phyloP scores from a whole-genome alignment of 208 protist species.

The Trichomonas gallinae region DNA sequence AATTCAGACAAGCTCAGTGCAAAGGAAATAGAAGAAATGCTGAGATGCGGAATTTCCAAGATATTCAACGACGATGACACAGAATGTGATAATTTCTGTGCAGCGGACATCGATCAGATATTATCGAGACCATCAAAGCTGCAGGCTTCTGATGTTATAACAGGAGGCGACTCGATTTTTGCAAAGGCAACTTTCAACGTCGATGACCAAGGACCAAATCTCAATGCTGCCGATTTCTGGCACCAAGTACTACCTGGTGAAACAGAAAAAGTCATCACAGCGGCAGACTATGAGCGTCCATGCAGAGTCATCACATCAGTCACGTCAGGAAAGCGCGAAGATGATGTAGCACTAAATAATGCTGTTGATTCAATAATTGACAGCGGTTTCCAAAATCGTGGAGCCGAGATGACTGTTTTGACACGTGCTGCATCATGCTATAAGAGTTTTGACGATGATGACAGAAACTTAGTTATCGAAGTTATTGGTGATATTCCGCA shows the following conservation, averaged over 20 bases:
- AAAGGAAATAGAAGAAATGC: conserved; percentile 27
- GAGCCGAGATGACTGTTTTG: neutral
- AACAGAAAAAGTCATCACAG: neutral
- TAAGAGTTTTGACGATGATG: neutral
- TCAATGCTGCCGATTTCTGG: neutral
- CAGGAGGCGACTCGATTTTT: neutral
- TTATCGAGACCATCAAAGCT: neutral
- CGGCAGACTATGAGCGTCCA: neutral
- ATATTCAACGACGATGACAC: conserved; percentile 19
- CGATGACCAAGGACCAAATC: neutral
- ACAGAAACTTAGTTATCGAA: neutral
- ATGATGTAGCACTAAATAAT: neutral
- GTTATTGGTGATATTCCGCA: neutral
- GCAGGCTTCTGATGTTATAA: neutral
- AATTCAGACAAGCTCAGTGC: neutral
- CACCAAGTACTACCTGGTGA: neutral
- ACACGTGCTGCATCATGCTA: neutral
- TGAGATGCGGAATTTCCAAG: conserved; percentile 27
- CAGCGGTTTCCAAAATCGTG: neutral
- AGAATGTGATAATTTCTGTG: conserved; percentile 5
- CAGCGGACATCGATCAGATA: conserved; percentile 17
- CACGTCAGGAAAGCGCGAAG: neutral
- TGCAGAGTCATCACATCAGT: neutral
- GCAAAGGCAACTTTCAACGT: neutral
- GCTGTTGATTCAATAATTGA: neutral